A percentile compares a stretch with the other conserved stretches of the same genome.
Evolutionary conservation across 75 land plant species (phyloP).

Genomic region (Cryptomeria japonica): DNA sequence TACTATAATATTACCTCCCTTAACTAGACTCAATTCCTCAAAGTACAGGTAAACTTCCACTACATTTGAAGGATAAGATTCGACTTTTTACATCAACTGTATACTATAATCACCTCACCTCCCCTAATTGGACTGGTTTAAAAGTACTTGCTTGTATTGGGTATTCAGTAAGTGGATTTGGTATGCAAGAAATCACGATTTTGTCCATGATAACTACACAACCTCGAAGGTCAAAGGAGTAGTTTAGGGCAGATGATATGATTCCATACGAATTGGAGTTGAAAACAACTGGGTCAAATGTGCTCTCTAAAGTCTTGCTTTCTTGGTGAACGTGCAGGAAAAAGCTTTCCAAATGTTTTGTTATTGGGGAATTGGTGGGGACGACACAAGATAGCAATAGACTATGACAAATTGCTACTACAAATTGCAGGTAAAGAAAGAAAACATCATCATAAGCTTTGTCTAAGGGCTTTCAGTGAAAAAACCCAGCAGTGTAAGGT

Average conservation of each 20-base stretch:
- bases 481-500: no score
- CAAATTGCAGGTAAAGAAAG: background rate
- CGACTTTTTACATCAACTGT: background rate
- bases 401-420: background rate
- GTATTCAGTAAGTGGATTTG: background rate
- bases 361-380: slow-evolving; percentile 1
- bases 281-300: background rate
- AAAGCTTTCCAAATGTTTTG: background rate
- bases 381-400: background rate
- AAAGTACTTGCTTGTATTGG: background rate
- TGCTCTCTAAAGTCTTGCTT: slow-evolving; percentile 4
- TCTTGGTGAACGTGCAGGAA: background rate
- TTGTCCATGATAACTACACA: background rate
- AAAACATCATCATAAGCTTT: background rate
- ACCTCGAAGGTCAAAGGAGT: background rate
- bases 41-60: background rate
- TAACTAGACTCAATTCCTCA: no score
- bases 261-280: slow-evolving; percentile 1
- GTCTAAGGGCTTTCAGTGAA: background rate
- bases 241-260: background rate
- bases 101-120: background rate
- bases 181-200: background rate
- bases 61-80: background rate
- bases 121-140: no score
- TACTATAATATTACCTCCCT: background rate